These are phyloP conservation scores for Termitomyces sp. DNA, from an alignment of 768 basidiomycete genomes.

Conservation along the genomic window DNA sequence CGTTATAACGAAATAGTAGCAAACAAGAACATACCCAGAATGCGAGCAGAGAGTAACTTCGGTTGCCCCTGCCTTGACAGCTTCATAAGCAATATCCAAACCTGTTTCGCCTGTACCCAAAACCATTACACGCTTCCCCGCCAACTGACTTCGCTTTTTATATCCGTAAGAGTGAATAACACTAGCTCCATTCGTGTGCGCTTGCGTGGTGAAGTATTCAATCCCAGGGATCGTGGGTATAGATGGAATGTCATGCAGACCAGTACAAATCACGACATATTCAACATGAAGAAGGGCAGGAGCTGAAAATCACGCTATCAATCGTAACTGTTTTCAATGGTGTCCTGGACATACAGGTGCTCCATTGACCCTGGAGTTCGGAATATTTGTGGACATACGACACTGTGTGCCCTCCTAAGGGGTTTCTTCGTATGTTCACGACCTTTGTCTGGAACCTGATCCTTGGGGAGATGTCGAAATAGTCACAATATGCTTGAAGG, in stretches of 20 bases:
- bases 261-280: constrained; percentile 47
- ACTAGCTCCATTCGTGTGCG: constrained; percentile 18
- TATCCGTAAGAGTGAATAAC: constrained; percentile 48
- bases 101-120: constrained; percentile 61
- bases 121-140: constrained; percentile 43
- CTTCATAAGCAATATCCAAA: constrained; percentile 51
- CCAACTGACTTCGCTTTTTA: constrained; percentile 40
- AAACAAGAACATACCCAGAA: constrained; percentile 29
- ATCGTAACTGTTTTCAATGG: not conserved
- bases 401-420: constrained; percentile 30
- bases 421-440: constrained; percentile 27
- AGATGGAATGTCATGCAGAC: constrained; percentile 50
- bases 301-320: constrained; percentile 11
- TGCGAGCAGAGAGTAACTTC: constrained; percentile 50
- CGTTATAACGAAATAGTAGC: not conserved
- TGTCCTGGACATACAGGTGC: constrained; percentile 15
- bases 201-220: constrained; percentile 26
- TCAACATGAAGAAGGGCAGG: constrained; percentile 26
- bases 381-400: constrained; percentile 22
- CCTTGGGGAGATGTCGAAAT: constrained; percentile 33
- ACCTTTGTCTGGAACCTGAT: constrained; percentile 34
- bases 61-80: constrained; percentile 43
- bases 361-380: constrained; percentile 21
- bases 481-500: constrained; percentile 36
- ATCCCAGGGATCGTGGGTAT: constrained; percentile 46